Percentiles rank a stretch among this genome's conserved stretches.
Conservation (phyloP, 331 rosid genomes). For the Phaseolus coccineus region DNA sequence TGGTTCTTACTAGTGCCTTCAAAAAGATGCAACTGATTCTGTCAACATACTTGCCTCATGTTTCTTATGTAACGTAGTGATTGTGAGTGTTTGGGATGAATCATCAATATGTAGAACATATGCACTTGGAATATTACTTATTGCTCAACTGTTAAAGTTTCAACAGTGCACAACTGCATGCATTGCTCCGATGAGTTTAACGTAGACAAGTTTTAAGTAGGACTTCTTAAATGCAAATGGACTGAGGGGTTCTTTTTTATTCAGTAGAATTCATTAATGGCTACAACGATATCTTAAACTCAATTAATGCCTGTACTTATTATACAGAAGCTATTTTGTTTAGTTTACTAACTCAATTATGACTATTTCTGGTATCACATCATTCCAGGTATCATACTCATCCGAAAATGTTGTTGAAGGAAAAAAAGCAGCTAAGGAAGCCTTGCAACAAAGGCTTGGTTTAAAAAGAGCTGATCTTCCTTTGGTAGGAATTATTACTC, state of each 20-base stretch:
- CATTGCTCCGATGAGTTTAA: slow-evolving; percentile 18
- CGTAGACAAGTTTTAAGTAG: slow-evolving; percentile 23
- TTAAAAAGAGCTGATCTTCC: slow-evolving; percentile 76
- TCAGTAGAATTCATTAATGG: slow-evolving; percentile 38
- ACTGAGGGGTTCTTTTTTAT: neutral
- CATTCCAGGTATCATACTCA: slow-evolving; percentile 72
- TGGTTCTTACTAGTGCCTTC: slow-evolving; percentile 11
- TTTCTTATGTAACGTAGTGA: slow-evolving; percentile 28
- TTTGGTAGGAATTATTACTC: slow-evolving; percentile 76
- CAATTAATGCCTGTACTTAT: neutral
- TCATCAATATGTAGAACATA: slow-evolving; percentile 29
- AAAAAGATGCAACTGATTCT: slow-evolving; percentile 19
- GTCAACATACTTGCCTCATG: slow-evolving; percentile 33
- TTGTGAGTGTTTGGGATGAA: slow-evolving; percentile 21
- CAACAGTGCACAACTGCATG: slow-evolving; percentile 19
- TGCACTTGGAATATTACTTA: neutral
- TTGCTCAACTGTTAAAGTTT: slow-evolving; percentile 22
- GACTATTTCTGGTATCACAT: slow-evolving; percentile 43
- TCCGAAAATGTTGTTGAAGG: slow-evolving; percentile 92
- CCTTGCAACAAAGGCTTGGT: slow-evolving; percentile 80
- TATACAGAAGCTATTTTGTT: slow-evolving; percentile 11
- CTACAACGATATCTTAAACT: neutral
- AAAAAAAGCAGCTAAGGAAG: slow-evolving; percentile 83
- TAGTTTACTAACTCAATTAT: slow-evolving; percentile 36
- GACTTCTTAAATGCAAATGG: slow-evolving; percentile 1